These are phyloP conservation scores for Kodamaea anthophila DNA, from an alignment of 1,139 yeast genomes.

Conservation along the genomic window DNA sequence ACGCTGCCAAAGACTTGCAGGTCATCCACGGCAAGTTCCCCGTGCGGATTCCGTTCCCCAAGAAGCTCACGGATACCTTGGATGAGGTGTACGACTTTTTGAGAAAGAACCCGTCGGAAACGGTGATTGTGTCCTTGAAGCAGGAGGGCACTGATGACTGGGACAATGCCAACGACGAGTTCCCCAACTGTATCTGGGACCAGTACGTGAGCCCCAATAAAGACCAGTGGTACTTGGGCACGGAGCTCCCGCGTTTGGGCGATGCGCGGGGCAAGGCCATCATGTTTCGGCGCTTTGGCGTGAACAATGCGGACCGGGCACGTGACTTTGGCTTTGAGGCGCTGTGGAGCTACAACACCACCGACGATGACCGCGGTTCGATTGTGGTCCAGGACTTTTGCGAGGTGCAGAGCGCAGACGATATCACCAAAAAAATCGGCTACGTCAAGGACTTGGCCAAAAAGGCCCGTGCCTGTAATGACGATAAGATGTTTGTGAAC, in stretches of 20 bases:
- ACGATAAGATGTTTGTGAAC: constrained; percentile 60
- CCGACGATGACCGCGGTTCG: constrained; percentile 57
- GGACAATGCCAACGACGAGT: constrained; percentile 59
- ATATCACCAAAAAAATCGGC: constrained; percentile 50
- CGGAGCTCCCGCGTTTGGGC: constrained; percentile 51
- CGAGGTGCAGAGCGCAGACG: constrained; percentile 50
- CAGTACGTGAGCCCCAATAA: constrained; percentile 45
- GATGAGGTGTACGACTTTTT: constrained; percentile 58
- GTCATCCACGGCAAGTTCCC: constrained; percentile 78
- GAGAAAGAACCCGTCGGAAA: constrained; percentile 47
- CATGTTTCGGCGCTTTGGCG: constrained; percentile 68
- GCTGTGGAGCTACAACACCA: constrained; percentile 63
- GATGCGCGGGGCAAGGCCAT: constrained; percentile 64
- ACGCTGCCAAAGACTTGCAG: constrained; percentile 49
- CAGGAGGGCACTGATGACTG: constrained; percentile 69
- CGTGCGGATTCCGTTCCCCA: constrained; percentile 56
- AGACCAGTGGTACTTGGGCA: constrained; percentile 57
- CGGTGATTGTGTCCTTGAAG: constrained; percentile 63
- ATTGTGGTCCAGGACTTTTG: constrained; percentile 72
- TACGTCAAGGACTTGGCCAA: constrained; percentile 54
- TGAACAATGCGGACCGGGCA: constrained; percentile 38
- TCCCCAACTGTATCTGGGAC: constrained; percentile 60
- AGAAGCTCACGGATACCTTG: constrained; percentile 41
- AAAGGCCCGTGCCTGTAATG: constrained; percentile 42
- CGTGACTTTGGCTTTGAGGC: constrained; percentile 62